Percentiles rank a stretch among this genome's conserved stretches.
Conservation (phyloP, 495 filamentous ascomycete genomes). For the Opeltia flavorubescens region DNA sequence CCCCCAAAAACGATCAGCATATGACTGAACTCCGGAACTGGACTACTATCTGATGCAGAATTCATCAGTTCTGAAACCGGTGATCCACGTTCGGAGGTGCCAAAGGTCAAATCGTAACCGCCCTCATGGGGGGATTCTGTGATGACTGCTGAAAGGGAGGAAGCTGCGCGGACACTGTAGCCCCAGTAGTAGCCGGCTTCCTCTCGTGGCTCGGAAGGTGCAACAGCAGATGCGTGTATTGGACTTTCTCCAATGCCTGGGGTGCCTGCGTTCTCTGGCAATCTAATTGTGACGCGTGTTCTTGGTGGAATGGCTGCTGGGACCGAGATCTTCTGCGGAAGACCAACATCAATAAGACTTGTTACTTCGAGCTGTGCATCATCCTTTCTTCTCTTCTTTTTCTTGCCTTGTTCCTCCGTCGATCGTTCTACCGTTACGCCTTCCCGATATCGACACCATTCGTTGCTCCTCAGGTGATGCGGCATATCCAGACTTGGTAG, state of each 20-base stretch:
- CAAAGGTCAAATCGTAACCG: slow-evolving; percentile 55
- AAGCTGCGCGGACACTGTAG: slow-evolving; percentile 44
- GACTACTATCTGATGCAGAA: background rate
- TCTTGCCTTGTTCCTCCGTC: slow-evolving; percentile 3
- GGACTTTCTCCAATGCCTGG: slow-evolving; percentile 2
- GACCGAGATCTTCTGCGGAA: slow-evolving; percentile 32
- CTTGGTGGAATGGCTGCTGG: slow-evolving; percentile 37
- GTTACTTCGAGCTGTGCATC: slow-evolving; percentile 6
- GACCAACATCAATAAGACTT: slow-evolving; percentile 20
- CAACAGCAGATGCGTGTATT: slow-evolving; percentile 35
- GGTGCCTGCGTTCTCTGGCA: slow-evolving; percentile 22
- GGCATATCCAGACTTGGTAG: slow-evolving; percentile 64
- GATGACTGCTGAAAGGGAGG: slow-evolving; percentile 48
- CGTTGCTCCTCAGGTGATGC: slow-evolving; percentile 50
- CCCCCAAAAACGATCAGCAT: slow-evolving; percentile 61
- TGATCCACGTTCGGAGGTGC: slow-evolving; percentile 58
- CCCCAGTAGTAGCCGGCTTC: slow-evolving; percentile 69
- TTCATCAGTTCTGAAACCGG: slow-evolving; percentile 28
- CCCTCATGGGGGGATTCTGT: slow-evolving; percentile 48
- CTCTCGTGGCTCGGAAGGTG: slow-evolving; percentile 45
- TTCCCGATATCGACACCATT: slow-evolving; percentile 59
- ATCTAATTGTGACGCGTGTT: slow-evolving; percentile 51
- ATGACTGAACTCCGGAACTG: slow-evolving; percentile 40
- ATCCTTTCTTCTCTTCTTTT: slow-evolving; percentile 8
- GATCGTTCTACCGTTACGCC: slow-evolving; percentile 38